These are phyloP conservation scores for Ceratobasidium sp. DNA, from an alignment of 1,284 basidiomycete species.

Conservation along the genomic window DNA sequence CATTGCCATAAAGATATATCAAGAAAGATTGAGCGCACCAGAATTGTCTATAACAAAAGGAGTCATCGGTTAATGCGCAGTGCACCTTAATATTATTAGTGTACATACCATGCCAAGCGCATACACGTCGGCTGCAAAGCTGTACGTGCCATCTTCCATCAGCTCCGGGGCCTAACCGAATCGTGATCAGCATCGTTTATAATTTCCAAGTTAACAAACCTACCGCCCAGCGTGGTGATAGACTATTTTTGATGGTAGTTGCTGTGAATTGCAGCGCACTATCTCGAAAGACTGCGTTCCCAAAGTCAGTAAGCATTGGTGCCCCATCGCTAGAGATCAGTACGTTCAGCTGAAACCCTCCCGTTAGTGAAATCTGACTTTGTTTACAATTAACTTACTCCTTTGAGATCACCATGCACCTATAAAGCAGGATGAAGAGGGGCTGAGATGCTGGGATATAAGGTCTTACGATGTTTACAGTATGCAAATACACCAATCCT, in stretches of 20 bases:
- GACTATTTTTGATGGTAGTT: background rate
- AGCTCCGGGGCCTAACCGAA: constrained; percentile 9
- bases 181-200: background rate
- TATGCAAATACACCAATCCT: too few species aligned
- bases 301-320: constrained; percentile 2
- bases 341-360: background rate
- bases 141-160: background rate
- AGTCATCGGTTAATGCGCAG: too few species aligned
- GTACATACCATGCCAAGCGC: constrained; percentile 21
- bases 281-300: background rate
- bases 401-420: background rate
- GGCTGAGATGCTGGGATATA: background rate
- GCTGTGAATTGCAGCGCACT: background rate
- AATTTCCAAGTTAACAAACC: background rate
- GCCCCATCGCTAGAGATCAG: background rate
- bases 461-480: background rate
- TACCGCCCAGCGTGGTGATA: background rate
- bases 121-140: constrained; percentile 7
- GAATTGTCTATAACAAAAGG: too few species aligned
- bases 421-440: background rate
- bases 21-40: too few species aligned
- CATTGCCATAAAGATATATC: too few species aligned
- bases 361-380: background rate
- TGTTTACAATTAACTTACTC: background rate
- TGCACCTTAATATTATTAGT: background rate